Evolutionary conservation across 441 rosid genomes (phyloP).

Genomic region (Gossypium schwendimanii): DNA sequence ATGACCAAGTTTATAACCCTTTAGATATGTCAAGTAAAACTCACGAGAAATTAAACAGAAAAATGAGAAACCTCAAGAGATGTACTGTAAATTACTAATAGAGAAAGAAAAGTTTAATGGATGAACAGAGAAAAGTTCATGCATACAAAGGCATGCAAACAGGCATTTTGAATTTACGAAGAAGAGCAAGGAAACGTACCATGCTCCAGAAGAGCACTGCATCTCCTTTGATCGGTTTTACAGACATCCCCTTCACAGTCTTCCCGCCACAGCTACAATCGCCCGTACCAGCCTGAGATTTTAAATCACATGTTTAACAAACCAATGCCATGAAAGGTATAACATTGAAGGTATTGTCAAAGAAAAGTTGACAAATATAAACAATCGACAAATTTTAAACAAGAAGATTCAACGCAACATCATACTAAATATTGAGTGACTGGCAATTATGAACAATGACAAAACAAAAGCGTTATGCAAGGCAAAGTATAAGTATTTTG

Average conservation of each 20-base stretch:
- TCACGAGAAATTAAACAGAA: not conserved
- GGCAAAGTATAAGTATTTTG: not conserved
- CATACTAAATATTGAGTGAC: not conserved
- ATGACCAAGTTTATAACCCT: not conserved
- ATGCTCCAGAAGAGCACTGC: slow-evolving; percentile 99
- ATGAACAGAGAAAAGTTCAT: not conserved
- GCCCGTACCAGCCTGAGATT: slow-evolving; percentile 73
- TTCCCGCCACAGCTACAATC: slow-evolving; percentile 88
- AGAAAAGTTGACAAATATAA: not conserved
- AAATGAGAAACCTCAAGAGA: not conserved
- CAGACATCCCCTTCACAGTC: slow-evolving; percentile 63
- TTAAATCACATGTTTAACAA: not conserved
- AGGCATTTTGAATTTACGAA: not conserved
- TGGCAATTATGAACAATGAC: not conserved
- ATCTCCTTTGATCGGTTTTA: slow-evolving; percentile 77
- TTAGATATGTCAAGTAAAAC: not conserved
- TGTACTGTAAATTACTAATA: not conserved
- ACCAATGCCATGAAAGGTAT: not conserved
- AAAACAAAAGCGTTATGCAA: not conserved
- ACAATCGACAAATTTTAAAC: not conserved
- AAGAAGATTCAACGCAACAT: not conserved
- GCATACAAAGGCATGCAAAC: not conserved
- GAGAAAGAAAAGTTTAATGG: not conserved
- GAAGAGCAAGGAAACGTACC: slow-evolving; percentile 46
- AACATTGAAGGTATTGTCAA: not conserved